These are phyloP conservation scores for Conringia planisiliqua DNA, from an alignment of 345 rosid genomes.

Conservation along the genomic window DNA sequence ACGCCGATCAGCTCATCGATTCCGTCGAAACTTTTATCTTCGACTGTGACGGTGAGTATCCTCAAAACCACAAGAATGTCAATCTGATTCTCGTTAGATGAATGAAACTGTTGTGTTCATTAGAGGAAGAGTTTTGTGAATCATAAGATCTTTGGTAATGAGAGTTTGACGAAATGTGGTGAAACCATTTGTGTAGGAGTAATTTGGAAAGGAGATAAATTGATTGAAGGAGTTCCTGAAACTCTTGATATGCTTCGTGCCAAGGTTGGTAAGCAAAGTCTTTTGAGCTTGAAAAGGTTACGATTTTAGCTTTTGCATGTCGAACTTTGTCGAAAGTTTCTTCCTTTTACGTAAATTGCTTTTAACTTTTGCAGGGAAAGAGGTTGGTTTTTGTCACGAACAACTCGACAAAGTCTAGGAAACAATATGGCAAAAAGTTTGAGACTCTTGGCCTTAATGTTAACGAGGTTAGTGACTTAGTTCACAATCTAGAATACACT, in stretches of 20 bases:
- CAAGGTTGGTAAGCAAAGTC: conserved; percentile 51
- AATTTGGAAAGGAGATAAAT: conserved; percentile 94
- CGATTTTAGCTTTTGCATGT: neutral
- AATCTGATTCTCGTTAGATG: neutral
- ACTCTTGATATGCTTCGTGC: conserved; percentile 96
- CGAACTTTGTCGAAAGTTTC: neutral
- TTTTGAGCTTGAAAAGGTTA: neutral
- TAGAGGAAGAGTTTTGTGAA: too few relatives aligned
- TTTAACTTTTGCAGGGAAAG: conserved; percentile 54
- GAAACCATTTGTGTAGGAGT: conserved; percentile 54
- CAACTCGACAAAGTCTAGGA: conserved; percentile 95
- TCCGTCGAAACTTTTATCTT: conserved; percentile 93
- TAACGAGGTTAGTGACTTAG: conserved; percentile 52
- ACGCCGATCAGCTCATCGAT: conserved; percentile 79
- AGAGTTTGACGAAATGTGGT: neutral
- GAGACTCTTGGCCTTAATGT: conserved; percentile 84
- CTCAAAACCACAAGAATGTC: neutral
- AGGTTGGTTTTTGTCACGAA: conserved; percentile 93
- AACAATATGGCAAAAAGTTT: conserved; percentile 93
- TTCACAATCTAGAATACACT: neutral
- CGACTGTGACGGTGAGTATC: conserved; percentile 73
- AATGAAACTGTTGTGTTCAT: too few relatives aligned
- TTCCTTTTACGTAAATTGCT: neutral
- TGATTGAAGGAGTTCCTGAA: conserved; percentile 90
- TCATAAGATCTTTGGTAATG: too few relatives aligned